These are phyloP conservation scores for Phaeotremella fagi DNA, from an alignment of 768 basidiomycete genomes.

Conservation along the genomic window DNA sequence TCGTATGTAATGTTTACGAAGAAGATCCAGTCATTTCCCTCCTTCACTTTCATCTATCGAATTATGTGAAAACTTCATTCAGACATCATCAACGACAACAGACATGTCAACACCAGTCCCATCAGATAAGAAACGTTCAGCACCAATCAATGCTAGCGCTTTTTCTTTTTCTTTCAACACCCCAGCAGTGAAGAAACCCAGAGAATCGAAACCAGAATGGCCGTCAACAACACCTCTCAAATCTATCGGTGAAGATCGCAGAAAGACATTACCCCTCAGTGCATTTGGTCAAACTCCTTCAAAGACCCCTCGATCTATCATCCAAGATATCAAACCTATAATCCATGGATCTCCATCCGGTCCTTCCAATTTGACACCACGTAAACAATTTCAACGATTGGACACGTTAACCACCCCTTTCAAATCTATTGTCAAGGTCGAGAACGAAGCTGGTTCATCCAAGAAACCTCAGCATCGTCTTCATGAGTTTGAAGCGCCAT, in stretches of 20 bases:
- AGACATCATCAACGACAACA: background rate
- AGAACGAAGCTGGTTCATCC: background rate
- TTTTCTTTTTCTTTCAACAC: constrained; percentile 25
- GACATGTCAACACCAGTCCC: background rate
- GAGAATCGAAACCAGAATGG: background rate
- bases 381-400: background rate
- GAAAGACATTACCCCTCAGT: background rate
- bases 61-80: too few relatives aligned
- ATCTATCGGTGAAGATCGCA: background rate
- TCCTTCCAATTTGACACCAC: background rate
- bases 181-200: constrained; percentile 8
- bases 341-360: background rate
- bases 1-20: too few relatives aligned
- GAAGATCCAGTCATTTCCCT: too few relatives aligned
- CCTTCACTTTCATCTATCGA: too few relatives aligned
- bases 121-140: constrained; percentile 9
- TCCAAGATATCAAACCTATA: background rate
- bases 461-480: background rate
- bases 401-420: background rate
- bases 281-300: background rate
- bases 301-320: background rate
- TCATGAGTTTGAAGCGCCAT: background rate
- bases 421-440: background rate
- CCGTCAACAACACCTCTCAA: background rate
- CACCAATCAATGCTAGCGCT: constrained; percentile 20